Conservation (phyloP, 108 stramenopile genomes). For the Aurantiochytrium sp. region DNA sequence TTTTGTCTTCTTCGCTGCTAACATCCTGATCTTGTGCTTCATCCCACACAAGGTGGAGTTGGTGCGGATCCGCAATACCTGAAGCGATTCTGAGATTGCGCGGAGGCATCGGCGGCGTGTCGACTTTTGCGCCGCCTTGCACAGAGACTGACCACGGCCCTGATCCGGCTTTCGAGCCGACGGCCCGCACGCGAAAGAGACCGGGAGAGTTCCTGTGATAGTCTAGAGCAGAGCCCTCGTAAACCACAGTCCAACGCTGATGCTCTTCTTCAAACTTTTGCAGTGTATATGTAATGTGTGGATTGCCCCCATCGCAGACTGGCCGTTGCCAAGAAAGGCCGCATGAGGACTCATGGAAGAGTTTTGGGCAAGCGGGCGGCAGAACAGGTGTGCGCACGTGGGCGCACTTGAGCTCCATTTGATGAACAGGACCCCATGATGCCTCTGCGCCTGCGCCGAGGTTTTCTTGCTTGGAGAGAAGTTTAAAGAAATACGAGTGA, state of each 20-base stretch:
- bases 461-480: neutral
- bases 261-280: neutral
- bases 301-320: neutral
- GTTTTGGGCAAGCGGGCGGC: neutral
- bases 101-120: neutral
- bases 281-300: neutral
- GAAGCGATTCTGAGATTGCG: too few species aligned
- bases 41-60: too few species aligned
- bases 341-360: neutral
- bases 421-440: too few species aligned
- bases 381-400: neutral
- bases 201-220: neutral
- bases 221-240: neutral
- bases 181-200: neutral
- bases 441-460: too few species aligned
- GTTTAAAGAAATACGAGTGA: neutral
- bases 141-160: neutral
- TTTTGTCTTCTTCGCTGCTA: too few species aligned
- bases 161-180: neutral
- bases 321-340: neutral
- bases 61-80: too few species aligned
- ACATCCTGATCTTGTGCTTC: too few species aligned
- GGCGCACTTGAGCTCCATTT: neutral
- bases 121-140: neutral
- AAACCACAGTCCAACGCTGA: neutral